Evolutionary conservation across 306 rosid genomes (phyloP).

Genomic region (Erythrophleum fordii): DNA sequence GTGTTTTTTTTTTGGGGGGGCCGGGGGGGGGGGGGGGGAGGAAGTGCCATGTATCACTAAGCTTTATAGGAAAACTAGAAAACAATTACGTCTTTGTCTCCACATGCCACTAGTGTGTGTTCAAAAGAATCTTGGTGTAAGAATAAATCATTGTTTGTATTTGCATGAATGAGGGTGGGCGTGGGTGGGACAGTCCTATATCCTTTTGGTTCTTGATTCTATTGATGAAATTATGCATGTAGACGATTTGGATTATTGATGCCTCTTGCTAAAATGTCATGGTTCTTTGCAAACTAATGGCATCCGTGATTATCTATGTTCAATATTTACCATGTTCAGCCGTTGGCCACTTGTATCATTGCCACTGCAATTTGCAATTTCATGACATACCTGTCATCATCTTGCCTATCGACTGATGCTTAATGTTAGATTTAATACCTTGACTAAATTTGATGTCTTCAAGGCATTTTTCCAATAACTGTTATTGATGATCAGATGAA

Average conservation of each 20-base stretch:
- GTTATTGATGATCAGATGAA: neutral
- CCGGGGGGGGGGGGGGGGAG: no score
- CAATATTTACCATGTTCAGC: constrained; percentile 1
- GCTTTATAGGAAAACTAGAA: no score
- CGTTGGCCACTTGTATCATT: neutral
- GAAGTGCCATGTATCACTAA: no score
- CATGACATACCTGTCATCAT: neutral
- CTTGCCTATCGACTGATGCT: neutral
- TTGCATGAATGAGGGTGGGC: neutral
- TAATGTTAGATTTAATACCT: constrained; percentile 23
- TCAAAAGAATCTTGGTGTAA: constrained; percentile 10
- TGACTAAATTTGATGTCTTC: neutral
- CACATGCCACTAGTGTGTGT: neutral
- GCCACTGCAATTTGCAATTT: constrained; percentile 1
- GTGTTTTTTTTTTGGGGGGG: no score
- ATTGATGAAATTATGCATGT: no score
- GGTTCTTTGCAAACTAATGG: no score
- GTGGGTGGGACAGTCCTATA: constrained; percentile 1
- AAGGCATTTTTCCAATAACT: constrained; percentile 8
- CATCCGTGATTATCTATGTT: neutral
- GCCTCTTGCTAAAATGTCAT: no score
- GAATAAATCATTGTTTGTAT: no score
- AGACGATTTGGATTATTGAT: no score
- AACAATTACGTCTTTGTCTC: no score
- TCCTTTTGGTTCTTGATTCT: no score